phyloP scores from a whole-genome alignment of 306 rosid genomes.

The Geum urbanum region DNA sequence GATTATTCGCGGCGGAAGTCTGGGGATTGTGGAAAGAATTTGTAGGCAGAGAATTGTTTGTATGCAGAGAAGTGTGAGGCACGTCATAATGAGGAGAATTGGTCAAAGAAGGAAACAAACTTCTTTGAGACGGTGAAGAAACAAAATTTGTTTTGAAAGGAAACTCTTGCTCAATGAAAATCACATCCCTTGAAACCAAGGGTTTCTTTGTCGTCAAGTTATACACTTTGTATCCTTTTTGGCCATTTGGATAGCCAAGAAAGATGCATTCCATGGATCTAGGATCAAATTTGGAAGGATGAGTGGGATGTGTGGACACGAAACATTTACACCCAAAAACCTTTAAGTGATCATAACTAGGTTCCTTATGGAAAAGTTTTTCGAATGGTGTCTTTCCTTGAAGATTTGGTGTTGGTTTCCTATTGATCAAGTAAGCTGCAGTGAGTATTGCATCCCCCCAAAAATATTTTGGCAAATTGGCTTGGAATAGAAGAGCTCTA shows the following conservation, averaged over 20 bases:
- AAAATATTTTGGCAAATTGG: background rate
- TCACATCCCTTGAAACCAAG: background rate
- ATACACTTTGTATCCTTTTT: background rate
- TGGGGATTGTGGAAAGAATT: background rate
- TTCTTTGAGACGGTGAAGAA: too few species aligned
- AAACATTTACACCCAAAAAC: conserved; percentile 14
- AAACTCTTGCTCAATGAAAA: background rate
- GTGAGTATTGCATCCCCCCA: conserved; percentile 4
- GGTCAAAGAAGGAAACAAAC: too few species aligned
- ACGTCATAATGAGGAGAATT: background rate
- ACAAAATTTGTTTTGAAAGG: too few species aligned
- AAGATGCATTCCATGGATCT: background rate
- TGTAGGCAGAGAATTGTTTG: too few species aligned
- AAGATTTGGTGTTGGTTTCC: background rate
- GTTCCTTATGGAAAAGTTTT: background rate
- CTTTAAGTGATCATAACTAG: background rate
- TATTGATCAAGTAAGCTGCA: background rate
- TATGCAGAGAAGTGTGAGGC: too few species aligned
- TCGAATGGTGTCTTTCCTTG: background rate
- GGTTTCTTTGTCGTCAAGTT: background rate
- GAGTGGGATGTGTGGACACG: background rate
- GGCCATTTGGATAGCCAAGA: conserved; percentile 1
- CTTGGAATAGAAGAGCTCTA: background rate
- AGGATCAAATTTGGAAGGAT: background rate
- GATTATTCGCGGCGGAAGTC: background rate